A percentile compares a stretch with the other conserved stretches of the same genome.
phyloP scores from a whole-genome alignment of 106 monocot genomes.

The Allium fistulosum region DNA sequence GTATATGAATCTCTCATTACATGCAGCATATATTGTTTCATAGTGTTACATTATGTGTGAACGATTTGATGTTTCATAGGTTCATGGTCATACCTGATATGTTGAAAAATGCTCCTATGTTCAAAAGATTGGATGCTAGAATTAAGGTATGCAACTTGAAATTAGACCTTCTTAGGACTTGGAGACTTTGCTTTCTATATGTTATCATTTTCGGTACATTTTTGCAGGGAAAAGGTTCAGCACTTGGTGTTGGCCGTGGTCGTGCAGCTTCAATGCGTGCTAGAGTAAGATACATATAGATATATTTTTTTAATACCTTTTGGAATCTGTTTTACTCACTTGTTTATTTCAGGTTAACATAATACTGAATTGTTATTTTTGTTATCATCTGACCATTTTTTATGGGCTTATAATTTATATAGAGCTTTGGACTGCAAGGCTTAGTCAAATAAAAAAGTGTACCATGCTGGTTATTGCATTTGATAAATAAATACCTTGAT shows the following conservation, averaged over 20 bases:
- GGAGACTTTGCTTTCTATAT: too few species aligned
- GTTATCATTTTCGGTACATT: not conserved
- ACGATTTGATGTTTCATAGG: constrained; percentile 16
- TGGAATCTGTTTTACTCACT: not conserved
- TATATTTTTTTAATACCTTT: not conserved
- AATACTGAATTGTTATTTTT: too few species aligned
- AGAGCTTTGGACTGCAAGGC: too few species aligned
- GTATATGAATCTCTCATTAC: not conserved
- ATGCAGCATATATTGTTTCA: not conserved
- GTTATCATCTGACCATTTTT: too few species aligned
- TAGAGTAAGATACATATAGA: constrained; percentile 34
- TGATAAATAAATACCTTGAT: too few species aligned
- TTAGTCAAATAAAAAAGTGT: too few species aligned
- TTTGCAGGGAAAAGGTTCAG: constrained; percentile 63
- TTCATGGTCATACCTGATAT: constrained; percentile 96
- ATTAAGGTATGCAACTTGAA: constrained; percentile 34
- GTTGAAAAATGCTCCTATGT: constrained; percentile 93
- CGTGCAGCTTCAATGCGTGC: constrained; percentile 86
- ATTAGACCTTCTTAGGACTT: not conserved
- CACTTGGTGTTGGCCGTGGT: constrained; percentile 89
- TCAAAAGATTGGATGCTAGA: constrained; percentile 79
- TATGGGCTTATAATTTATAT: too few species aligned
- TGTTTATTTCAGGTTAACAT: not conserved
- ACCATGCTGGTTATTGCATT: too few species aligned
- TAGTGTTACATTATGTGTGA: not conserved